These are phyloP conservation scores for Monosporascus sp. DNA, from an alignment of 2,329 filamentous ascomycete species.

Conservation along the genomic window DNA sequence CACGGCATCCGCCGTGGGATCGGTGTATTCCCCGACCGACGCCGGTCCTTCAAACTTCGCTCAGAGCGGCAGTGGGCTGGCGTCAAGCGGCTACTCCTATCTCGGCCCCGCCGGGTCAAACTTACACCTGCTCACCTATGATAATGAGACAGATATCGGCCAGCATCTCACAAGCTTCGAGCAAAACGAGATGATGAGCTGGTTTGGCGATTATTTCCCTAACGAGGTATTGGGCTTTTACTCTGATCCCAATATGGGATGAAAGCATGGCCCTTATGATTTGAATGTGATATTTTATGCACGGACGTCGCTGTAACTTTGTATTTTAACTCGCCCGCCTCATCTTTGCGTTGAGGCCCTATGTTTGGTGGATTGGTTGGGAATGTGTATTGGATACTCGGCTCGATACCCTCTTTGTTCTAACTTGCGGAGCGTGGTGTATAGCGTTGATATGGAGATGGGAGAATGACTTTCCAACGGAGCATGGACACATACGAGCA, in stretches of 20 bases:
- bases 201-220: slow-evolving; percentile 29
- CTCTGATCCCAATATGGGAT: slow-evolving; percentile 18
- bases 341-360: neutral
- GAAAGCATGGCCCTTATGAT: neutral
- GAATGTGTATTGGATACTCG: neutral
- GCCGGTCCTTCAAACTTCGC: slow-evolving; percentile 23
- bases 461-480: neutral
- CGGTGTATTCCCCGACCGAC: slow-evolving; percentile 10
- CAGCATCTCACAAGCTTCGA: slow-evolving; percentile 29
- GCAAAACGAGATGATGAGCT: slow-evolving; percentile 29
- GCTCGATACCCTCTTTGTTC: neutral
- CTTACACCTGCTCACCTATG: slow-evolving; percentile 25
- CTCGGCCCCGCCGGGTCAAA: slow-evolving; percentile 19
- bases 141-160: slow-evolving; percentile 30
- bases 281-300: neutral
- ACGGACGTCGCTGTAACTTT: neutral
- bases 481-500: neutral
- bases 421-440: neutral
- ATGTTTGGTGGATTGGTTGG: neutral
- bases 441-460: neutral
- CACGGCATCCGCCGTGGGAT: slow-evolving; percentile 3
- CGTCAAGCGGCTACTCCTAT: slow-evolving; percentile 26
- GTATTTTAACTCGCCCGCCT: neutral
- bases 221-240: slow-evolving; percentile 26
- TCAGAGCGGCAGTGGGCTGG: slow-evolving; percentile 24